Percentiles rank a stretch among this genome's conserved stretches.
These are phyloP conservation scores for Podospora didyma DNA, from an alignment of 495 filamentous ascomycete genomes.

Conservation along the genomic window DNA sequence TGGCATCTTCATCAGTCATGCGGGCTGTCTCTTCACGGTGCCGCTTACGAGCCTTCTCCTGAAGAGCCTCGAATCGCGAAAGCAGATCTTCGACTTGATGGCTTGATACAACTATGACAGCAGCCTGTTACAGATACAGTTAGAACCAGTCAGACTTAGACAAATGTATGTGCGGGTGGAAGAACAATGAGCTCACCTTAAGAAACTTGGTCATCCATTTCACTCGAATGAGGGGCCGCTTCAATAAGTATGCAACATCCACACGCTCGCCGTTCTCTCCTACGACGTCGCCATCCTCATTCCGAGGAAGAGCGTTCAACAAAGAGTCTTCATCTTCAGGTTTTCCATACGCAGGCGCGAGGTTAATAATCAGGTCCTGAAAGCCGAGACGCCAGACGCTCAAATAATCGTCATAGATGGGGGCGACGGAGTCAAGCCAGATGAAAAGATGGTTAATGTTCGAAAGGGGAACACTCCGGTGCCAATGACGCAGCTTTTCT, in stretches of 20 bases:
- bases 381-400: conserved; percentile 91
- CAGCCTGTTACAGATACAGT: conserved; percentile 32
- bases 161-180: neutral
- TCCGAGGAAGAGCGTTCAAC: conserved; percentile 66
- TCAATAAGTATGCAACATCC: conserved; percentile 90
- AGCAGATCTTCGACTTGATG: conserved; percentile 26
- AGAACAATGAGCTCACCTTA: conserved; percentile 47
- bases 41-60: conserved; percentile 70
- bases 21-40: conserved; percentile 81
- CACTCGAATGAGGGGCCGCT: conserved; percentile 79
- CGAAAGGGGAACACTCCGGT: conserved; percentile 71
- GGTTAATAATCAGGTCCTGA: conserved; percentile 89
- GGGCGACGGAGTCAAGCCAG: conserved; percentile 76
- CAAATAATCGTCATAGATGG: conserved; percentile 83
- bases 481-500: conserved; percentile 74
- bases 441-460: conserved; percentile 63
- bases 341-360: conserved; percentile 62
- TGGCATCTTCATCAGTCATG: conserved; percentile 86
- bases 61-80: conserved; percentile 60
- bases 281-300: conserved; percentile 74
- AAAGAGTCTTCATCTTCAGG: conserved; percentile 52
- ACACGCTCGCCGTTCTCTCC: conserved; percentile 80
- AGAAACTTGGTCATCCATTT: conserved; percentile 85
- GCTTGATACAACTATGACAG: conserved; percentile 33
- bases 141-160: neutral